Conservation (phyloP, 192 early-diverging fungal genomes). For the Entomortierella parvispora region DNA sequence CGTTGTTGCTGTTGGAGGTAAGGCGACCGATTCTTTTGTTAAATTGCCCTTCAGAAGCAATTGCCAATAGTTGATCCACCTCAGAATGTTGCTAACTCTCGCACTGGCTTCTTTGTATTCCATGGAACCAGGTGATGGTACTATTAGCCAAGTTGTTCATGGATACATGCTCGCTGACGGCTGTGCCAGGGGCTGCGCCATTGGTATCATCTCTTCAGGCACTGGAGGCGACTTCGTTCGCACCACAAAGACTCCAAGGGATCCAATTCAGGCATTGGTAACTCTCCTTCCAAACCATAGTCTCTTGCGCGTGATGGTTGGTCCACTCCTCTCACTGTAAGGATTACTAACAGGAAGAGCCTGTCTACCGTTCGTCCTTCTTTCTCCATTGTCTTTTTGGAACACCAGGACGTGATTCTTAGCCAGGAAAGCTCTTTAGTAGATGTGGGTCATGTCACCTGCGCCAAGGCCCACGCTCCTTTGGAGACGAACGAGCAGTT, state of each 20-base stretch:
- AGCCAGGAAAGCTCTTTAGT: slow-evolving; percentile 17
- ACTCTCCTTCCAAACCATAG: not conserved
- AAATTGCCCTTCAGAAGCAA: not conserved
- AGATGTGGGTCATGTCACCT: slow-evolving; percentile 32
- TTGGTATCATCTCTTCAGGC: slow-evolving; percentile 40
- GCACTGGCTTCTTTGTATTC: too few relatives aligned
- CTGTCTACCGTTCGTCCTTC: too few relatives aligned
- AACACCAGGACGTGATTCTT: slow-evolving; percentile 22
- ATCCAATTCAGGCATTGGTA: slow-evolving; percentile 37
- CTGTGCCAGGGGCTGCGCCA: slow-evolving; percentile 8
- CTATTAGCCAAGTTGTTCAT: slow-evolving; percentile 44
- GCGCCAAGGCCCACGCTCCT: slow-evolving; percentile 11
- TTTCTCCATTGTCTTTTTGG: too few relatives aligned
- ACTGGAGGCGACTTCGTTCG: slow-evolving; percentile 49
- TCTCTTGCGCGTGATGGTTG: not conserved
- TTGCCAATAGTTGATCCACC: not conserved
- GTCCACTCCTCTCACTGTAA: not conserved
- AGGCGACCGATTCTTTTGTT: not conserved
- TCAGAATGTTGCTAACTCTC: too few relatives aligned
- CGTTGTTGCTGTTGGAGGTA: slow-evolving; percentile 45
- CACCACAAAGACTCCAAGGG: slow-evolving; percentile 32
- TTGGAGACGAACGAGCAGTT: slow-evolving; percentile 20
- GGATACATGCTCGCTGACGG: slow-evolving; percentile 46
- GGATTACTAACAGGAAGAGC: too few relatives aligned
- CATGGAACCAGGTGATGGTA: slow-evolving; percentile 43